These are phyloP conservation scores for Fraxinus floribunda DNA, from an alignment of 305 asterid species.

Conservation along the genomic window DNA sequence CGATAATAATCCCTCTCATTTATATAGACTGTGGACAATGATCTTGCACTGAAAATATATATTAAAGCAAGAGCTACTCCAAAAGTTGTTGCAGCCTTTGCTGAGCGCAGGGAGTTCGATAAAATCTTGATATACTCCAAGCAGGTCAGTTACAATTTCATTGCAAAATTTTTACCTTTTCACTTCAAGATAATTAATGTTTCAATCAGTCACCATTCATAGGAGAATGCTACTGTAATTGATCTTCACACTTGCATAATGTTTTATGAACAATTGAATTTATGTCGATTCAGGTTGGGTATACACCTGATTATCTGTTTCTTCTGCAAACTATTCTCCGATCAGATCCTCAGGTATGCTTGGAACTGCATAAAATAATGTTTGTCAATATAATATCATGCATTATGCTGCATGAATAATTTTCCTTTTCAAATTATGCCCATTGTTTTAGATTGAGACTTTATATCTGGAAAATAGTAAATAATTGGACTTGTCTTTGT, in stretches of 20 bases:
- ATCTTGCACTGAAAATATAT: constrained; percentile 93
- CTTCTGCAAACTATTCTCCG: constrained; percentile 99
- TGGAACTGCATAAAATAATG: constrained; percentile 10
- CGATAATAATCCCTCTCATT: constrained; percentile 10
- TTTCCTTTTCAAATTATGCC: constrained; percentile 3
- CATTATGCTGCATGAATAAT: neutral
- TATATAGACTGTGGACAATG: constrained; percentile 92
- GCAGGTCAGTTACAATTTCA: constrained; percentile 57
- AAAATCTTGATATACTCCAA: constrained; percentile 95
- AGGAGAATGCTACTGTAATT: constrained; percentile 15
- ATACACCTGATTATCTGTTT: constrained; percentile 93
- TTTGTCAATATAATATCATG: constrained; percentile 3
- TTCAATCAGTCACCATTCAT: neutral
- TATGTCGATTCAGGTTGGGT: constrained; percentile 72
- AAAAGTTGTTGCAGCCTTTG: constrained; percentile 99
- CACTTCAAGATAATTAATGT: constrained; percentile 12
- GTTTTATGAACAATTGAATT: constrained; percentile 10
- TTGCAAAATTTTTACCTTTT: neutral
- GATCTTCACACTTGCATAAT: constrained; percentile 4
- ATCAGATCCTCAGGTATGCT: constrained; percentile 92
- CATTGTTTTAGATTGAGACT: neutral
- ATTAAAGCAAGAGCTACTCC: constrained; percentile 99
- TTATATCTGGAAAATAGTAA: constrained; percentile 15
- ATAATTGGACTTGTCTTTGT: constrained; percentile 28
- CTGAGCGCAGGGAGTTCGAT: constrained; percentile 98